phyloP scores from a whole-genome alignment of 2,329 filamentous ascomycete species.

The Oidium heveae region DNA sequence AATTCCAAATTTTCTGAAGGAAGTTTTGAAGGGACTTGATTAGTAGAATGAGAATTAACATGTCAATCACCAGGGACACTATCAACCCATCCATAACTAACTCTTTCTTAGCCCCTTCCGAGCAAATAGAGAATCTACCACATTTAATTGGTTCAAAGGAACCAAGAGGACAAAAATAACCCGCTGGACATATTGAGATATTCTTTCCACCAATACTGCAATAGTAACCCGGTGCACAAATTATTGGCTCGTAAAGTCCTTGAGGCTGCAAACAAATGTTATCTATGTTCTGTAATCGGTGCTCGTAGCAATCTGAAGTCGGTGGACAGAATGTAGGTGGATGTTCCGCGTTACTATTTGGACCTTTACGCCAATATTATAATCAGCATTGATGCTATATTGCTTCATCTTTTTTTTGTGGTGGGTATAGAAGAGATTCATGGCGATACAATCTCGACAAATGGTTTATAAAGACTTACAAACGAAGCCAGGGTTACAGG shows the following conservation, averaged over 20 bases:
- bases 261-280: background rate
- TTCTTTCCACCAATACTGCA: conserved; percentile 20
- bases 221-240: conserved; percentile 2
- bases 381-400: background rate
- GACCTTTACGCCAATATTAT: conserved; percentile 2
- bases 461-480: background rate
- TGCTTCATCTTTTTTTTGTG: background rate
- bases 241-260: conserved; percentile 2
- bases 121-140: conserved; percentile 20
- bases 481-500: background rate
- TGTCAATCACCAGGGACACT: background rate
- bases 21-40: conserved; percentile 12
- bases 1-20: too few species aligned
- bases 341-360: conserved; percentile 5
- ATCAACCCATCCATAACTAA: conserved; percentile 9
- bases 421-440: background rate
- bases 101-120: conserved; percentile 18
- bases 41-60: conserved; percentile 19
- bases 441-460: background rate
- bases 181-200: conserved; percentile 20
- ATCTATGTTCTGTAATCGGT: conserved; percentile 2
- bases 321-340: conserved; percentile 11
- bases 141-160: conserved; percentile 23
- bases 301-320: conserved; percentile 4
- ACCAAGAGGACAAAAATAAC: conserved; percentile 26